A percentile compares a stretch with the other conserved stretches of the same genome.
phyloP scores from a whole-genome alignment of 164 flowering plant genomes.

The Aristolochia californica region DNA sequence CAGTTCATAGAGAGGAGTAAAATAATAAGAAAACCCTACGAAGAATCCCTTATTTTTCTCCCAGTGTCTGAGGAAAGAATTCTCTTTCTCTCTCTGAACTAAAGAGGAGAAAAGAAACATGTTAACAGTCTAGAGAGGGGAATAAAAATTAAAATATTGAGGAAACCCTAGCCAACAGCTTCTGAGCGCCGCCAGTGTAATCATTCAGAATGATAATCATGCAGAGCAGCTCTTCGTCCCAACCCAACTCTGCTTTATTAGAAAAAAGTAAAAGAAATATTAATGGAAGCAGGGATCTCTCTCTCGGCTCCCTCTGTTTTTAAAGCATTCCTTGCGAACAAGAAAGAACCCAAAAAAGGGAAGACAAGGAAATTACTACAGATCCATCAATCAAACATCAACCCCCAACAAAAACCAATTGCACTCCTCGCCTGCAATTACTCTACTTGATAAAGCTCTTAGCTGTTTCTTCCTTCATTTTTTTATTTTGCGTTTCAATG shows the following conservation, averaged over 20 bases:
- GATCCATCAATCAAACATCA: background rate
- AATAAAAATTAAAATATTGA: background rate
- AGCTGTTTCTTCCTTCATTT: too few species aligned
- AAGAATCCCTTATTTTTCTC: too few species aligned
- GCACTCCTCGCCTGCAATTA: too few species aligned
- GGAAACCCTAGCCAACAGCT: conserved; percentile 32
- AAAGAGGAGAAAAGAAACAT: background rate
- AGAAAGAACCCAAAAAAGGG: background rate
- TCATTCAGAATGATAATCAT: conserved; percentile 40
- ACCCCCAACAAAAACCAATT: too few species aligned
- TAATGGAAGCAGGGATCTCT: background rate
- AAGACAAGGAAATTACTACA: background rate
- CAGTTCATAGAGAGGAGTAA: too few species aligned
- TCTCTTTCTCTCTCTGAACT: too few species aligned
- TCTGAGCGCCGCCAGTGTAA: conserved; percentile 72
- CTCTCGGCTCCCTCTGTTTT: background rate
- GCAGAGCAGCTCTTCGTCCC: background rate
- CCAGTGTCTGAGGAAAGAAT: too few species aligned
- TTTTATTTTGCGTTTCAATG: too few species aligned
- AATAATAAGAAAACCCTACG: too few species aligned
- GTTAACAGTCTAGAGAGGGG: background rate
- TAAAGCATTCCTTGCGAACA: background rate
- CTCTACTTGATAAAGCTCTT: too few species aligned
- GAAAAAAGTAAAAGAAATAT: too few species aligned
- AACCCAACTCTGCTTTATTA: too few species aligned